Conservation (phyloP, 169 alveolate species). For the Cryptosporidium tyzzeri region DNA sequence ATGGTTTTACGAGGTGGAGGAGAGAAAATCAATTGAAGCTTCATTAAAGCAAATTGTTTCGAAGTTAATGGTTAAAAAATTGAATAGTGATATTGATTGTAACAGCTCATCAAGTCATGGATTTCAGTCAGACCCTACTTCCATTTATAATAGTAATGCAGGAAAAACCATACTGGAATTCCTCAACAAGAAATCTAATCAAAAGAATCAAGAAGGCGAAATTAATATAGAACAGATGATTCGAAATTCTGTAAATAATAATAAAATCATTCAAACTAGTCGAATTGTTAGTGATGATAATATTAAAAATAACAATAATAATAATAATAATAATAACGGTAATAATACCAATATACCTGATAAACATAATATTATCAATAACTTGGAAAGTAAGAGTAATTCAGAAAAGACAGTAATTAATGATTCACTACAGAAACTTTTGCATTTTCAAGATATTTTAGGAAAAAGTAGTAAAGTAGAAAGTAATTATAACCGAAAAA, state of each 20-base stretch:
- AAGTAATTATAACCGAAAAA: background rate
- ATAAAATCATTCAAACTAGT: background rate
- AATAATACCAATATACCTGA: background rate
- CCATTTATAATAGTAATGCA: constrained; percentile 35
- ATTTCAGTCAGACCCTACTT: constrained; percentile 3
- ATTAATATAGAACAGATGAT: constrained; percentile 17
- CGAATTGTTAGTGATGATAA: background rate
- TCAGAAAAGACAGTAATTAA: background rate
- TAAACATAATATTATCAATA: background rate
- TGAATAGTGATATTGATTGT: constrained; percentile 6
- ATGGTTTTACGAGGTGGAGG: constrained; percentile 73
- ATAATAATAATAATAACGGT: background rate
- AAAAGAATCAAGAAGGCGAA: background rate
- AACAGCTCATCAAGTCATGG: background rate
- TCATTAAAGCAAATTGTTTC: constrained; percentile 32
- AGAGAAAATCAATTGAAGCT: constrained; percentile 46
- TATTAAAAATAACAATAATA: background rate
- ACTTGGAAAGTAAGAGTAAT: background rate
- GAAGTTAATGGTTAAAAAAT: constrained; percentile 4
- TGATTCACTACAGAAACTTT: constrained; percentile 26
- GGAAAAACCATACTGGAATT: constrained; percentile 62
- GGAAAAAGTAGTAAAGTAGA: constrained; percentile 25
- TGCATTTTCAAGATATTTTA: constrained; percentile 56
- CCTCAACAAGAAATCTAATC: constrained; percentile 29
- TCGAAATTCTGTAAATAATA: constrained; percentile 2